These are phyloP conservation scores for Neopestalotiopsis rosae DNA, from an alignment of 2,329 filamentous ascomycete genomes.

Conservation along the genomic window DNA sequence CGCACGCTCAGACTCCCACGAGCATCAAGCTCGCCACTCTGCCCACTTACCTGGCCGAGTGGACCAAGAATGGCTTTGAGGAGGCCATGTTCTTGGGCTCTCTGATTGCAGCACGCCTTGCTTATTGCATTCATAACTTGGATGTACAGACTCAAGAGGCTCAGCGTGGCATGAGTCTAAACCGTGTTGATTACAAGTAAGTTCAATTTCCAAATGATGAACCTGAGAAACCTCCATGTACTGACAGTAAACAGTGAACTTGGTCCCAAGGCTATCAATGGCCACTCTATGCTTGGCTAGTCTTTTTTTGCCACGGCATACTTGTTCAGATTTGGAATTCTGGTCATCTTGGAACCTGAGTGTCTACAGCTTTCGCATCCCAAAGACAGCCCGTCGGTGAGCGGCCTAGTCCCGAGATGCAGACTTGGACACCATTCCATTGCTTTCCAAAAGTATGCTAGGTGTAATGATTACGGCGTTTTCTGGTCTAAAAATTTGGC, in stretches of 20 bases:
- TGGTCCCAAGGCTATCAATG: constrained; percentile 59
- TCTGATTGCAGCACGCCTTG: constrained; percentile 76
- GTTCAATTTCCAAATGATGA: constrained; percentile 30
- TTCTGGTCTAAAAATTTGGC: neutral
- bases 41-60: constrained; percentile 88
- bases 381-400: no score
- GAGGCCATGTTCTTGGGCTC: constrained; percentile 87
- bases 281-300: constrained; percentile 58
- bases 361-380: no score
- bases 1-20: constrained; percentile 76
- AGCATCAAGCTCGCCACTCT: constrained; percentile 79
- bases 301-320: neutral
- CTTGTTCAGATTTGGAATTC: neutral
- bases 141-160: constrained; percentile 57
- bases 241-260: constrained; percentile 47
- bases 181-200: constrained; percentile 66
- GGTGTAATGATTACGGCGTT: neutral
- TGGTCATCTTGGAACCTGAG: neutral
- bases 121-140: constrained; percentile 64
- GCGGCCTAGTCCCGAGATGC: no score
- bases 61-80: constrained; percentile 81
- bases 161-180: constrained; percentile 62
- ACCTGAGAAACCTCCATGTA: constrained; percentile 19
- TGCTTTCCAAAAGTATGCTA: neutral
- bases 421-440: no score